These are phyloP conservation scores for Candida lessepsii DNA, from an alignment of 805 yeast species.

Conservation along the genomic window DNA sequence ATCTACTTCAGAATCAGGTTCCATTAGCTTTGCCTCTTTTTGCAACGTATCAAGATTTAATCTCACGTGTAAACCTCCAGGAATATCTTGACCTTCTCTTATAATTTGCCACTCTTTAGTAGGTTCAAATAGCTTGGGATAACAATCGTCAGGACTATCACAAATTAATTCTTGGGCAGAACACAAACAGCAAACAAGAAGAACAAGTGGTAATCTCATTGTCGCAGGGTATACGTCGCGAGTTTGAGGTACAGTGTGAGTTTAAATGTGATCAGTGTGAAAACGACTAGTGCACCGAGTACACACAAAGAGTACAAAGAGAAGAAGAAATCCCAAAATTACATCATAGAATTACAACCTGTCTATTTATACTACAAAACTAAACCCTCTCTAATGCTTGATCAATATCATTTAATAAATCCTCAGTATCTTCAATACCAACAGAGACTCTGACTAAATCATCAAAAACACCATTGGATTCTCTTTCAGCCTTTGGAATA, in stretches of 20 bases:
- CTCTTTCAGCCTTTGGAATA: slow-evolving; percentile 75
- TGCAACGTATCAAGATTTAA: slow-evolving; percentile 70
- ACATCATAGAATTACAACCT: no score
- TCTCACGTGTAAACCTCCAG: slow-evolving; percentile 76
- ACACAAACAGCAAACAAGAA: slow-evolving; percentile 1
- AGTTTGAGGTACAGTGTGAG: no score
- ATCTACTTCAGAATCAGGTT: slow-evolving; percentile 20
- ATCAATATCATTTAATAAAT: slow-evolving; percentile 66
- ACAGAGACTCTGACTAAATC: slow-evolving; percentile 80
- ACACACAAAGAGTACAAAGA: no score
- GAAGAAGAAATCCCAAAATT: no score
- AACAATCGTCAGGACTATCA: slow-evolving; percentile 44
- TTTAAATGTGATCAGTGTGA: no score
- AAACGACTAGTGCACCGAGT: no score
- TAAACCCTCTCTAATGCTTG: slow-evolving; percentile 53
- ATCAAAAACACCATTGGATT: slow-evolving; percentile 75
- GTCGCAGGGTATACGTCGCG: no score
- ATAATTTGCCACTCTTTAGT: slow-evolving; percentile 67
- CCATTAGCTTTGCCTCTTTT: slow-evolving; percentile 64
- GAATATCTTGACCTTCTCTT: slow-evolving; percentile 70
- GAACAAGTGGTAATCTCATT: slow-evolving; percentile 4
- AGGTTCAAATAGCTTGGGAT: slow-evolving; percentile 64
- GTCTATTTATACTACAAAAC: not conserved
- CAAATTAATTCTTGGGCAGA: slow-evolving; percentile 11
- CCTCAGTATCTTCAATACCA: slow-evolving; percentile 83